Base-by-base conservation (phyloP, 176 grass and related monocot species). In the Raddia distichophylla region DNA sequence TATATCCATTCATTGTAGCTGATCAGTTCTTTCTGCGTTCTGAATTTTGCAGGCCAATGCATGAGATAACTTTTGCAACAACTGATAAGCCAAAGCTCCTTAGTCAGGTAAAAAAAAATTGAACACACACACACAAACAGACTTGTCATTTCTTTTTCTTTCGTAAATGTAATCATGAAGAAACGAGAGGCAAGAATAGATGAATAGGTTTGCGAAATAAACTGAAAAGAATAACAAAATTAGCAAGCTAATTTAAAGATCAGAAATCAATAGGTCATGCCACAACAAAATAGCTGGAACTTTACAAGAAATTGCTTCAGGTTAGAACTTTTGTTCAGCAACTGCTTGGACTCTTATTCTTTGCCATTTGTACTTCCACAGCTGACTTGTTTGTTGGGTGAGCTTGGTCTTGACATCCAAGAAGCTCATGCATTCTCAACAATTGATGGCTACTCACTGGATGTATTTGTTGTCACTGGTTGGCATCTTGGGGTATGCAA, bases 381-480 rank as follows among this genome's bases (percentile, higher is more conserved):
- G 94, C 87, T 97, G 74, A 90, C 94, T 13, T 76, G 82, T 75
- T 78, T 97, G 54, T 89, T 97, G 88, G 87, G 74, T 90, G 91
- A 92, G 62, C 75, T 97, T 17, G 85, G 94, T 69, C 94, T 97
- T 84, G 90, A 94, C 63, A 97, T 97, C 77, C 87, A 89, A 88
- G 94, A 97, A 94, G 94, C 89, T 37, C 94, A 97, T 76, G 94
- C 87, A 74, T 97, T 94, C 79, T 92, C 94, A 73, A 94, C 94
- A 77, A 90, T 64, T 35, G 91, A 97, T 85, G 94, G 94, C 3
- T 91, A 88, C 85, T 92, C 94, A 37, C 59, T 97, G 37, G 89
- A 88, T 90, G 87, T 90, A 65, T 97, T 97, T 84, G 87, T 90
- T 55, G 94, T 94, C 67, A 87, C 82, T 47, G 94, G 94, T 19